Base-by-base conservation (phyloP, 2,329 filamentous ascomycete species). In the Huntiella moniliformis region DNA sequence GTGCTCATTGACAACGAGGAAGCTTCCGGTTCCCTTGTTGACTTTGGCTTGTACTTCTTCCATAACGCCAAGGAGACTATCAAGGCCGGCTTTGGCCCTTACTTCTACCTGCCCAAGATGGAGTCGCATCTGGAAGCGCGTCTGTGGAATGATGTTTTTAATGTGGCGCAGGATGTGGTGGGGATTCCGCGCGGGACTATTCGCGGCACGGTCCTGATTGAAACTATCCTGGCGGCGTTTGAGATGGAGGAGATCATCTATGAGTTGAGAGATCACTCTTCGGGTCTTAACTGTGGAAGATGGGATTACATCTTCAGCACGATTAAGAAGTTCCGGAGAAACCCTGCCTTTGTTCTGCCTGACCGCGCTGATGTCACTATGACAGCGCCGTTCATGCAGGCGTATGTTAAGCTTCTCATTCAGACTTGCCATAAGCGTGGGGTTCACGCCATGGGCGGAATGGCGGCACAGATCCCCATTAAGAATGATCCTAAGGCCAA, bases 171-270 rank as follows among this genome's bases (percentile, higher is more conserved):
- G 66, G 91, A 98, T 67, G 86, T 82, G 66, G 76, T 95, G 58
- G 82, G 83, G 55, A 81, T 98, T 67, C 74, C 74, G 46, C 76
- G 91, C 50, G 91, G 91, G 46, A 96, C 86, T 46, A 93, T 96
- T 64, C 82, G 91, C 55, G 91, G 75, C 51, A 98, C 91, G 3
- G 88, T 96, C 35, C 69, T 98, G 56, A 96, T 98, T 58, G 91
- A 98, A 74, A 96, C 91, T 47, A 96, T 98, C 62, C 74, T 88
- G 38, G 91, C 91, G 37, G 91, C 88, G 12, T 98, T 98, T 58
- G 91, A 98, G 72, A 98, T 98, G 91, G 91, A 98, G 57, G 91
- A 98, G 77, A 96, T 98, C 65, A 96, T 98, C 66, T 98, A 95
- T 64, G 91, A 96, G 69, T 79, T 98, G 54, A 82, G 91, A 51